These are phyloP conservation scores for Coriolopsis trogii DNA, from an alignment of 1,284 basidiomycete species.

Conservation along the genomic window DNA sequence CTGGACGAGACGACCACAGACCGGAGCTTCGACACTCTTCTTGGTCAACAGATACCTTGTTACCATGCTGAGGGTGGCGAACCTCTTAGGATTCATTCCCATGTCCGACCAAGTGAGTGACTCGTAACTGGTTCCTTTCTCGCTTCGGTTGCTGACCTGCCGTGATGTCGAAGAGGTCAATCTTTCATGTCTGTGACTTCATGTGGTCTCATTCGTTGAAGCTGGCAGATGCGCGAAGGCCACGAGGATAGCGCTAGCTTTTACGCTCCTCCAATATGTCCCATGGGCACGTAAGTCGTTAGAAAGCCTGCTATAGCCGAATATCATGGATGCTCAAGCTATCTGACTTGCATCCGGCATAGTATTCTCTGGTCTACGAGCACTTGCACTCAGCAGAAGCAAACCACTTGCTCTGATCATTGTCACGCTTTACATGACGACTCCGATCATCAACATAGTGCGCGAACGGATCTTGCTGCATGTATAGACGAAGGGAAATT, in stretches of 20 bases:
- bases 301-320: too few species aligned
- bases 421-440: neutral
- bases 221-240: conserved; percentile 1
- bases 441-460: neutral
- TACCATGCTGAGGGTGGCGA: neutral
- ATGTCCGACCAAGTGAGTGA: conserved; percentile 1
- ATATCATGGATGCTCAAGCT: neutral
- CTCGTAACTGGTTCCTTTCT: neutral
- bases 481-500: too few species aligned
- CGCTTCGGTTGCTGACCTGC: neutral
- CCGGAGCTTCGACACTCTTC: conserved; percentile 1
- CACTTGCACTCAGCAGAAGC: neutral
- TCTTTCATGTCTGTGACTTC: neutral
- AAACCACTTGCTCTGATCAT: neutral
- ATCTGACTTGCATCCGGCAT: too few species aligned
- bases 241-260: neutral
- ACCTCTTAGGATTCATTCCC: conserved; percentile 1
- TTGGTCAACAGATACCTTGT: conserved; percentile 6
- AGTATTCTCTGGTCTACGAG: conserved; percentile 1
- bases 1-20: neutral
- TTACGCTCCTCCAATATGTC: conserved; percentile 7
- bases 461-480: too few species aligned
- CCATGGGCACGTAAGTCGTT: conserved; percentile 1
- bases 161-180: neutral
- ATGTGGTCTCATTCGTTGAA: too few species aligned